A percentile compares a stretch with the other conserved stretches of the same genome.
Conservation (phyloP, 78 protist genomes). For the Reticulomyxa filosa region DNA sequence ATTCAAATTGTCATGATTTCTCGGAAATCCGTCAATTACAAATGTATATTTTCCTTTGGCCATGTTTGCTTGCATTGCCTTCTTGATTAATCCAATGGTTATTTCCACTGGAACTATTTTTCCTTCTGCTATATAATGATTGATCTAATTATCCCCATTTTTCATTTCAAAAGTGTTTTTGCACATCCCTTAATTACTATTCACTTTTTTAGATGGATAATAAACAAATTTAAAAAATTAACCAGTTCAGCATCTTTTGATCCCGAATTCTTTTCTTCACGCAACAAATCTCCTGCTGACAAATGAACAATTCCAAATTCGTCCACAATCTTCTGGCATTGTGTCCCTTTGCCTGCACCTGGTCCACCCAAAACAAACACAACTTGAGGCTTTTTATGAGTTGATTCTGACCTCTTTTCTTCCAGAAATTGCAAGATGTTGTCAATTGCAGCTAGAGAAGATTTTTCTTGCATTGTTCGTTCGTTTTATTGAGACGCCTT, state of each 20-base stretch:
- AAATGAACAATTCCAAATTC: neutral
- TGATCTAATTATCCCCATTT: too few species aligned
- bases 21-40: neutral
- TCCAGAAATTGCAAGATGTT: too few species aligned
- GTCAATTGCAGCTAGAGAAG: too few species aligned
- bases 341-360: conserved; percentile 4
- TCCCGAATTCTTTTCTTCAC: too few species aligned
- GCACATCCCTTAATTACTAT: too few species aligned
- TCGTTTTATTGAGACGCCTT: too few species aligned
- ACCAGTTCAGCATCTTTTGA: too few species aligned
- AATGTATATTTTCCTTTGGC: neutral
- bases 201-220: too few species aligned
- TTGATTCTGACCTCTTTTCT: too few species aligned
- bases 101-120: conserved; percentile 2
- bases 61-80: neutral
- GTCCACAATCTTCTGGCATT: neutral
- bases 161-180: too few species aligned
- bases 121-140: neutral
- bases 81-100: neutral
- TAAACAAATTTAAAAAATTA: too few species aligned
- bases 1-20: neutral
- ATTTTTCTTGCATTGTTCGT: too few species aligned
- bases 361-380: neutral
- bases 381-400: neutral
- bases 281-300: neutral